phyloP scores from a whole-genome alignment of 371 early-diverging fungal genomes.

The Parasitella parasitica region DNA sequence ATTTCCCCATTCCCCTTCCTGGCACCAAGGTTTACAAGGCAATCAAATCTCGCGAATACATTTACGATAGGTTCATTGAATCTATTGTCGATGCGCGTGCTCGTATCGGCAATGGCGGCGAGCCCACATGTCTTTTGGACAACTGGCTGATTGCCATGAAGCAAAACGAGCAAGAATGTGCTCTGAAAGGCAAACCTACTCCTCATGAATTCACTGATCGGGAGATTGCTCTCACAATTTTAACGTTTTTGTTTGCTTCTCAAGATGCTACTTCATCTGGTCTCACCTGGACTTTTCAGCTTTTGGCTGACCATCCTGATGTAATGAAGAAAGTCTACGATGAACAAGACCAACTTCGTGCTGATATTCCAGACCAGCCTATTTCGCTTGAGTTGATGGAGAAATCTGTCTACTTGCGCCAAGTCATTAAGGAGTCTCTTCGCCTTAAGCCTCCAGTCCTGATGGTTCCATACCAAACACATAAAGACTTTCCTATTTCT shows the following conservation, averaged over 20 bases:
- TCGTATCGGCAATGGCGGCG: conserved; percentile 17
- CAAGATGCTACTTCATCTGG: conserved; percentile 32
- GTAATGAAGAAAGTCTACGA: conserved; percentile 21
- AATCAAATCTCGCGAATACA: conserved; percentile 31
- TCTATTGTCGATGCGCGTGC: conserved; percentile 19
- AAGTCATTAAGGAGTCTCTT: conserved; percentile 26
- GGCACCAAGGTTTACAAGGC: conserved; percentile 38
- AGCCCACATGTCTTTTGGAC: conserved; percentile 21
- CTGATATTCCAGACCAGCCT: conserved; percentile 8
- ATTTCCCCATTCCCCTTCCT: conserved; percentile 35
- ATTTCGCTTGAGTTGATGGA: conserved; percentile 22
- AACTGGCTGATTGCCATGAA: conserved; percentile 25
- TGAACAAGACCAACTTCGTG: conserved; percentile 20
- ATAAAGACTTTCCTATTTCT: conserved; percentile 14
- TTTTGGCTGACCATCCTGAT: conserved; percentile 30
- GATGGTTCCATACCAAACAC: conserved; percentile 25
- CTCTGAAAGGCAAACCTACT: conserved; percentile 8
- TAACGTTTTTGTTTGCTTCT: conserved; percentile 29
- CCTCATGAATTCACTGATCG: conserved; percentile 20
- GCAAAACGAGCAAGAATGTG: conserved; percentile 15
- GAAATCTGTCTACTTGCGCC: conserved; percentile 18
- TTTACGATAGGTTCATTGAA: conserved; percentile 24
- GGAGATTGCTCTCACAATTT: conserved; percentile 26
- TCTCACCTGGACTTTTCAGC: conserved; percentile 30
- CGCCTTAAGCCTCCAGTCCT: conserved; percentile 24